Percentiles rank a stretch among this genome's conserved stretches.
phyloP scores from a whole-genome alignment of 768 basidiomycete species.

The Phylloporus arenicola region DNA sequence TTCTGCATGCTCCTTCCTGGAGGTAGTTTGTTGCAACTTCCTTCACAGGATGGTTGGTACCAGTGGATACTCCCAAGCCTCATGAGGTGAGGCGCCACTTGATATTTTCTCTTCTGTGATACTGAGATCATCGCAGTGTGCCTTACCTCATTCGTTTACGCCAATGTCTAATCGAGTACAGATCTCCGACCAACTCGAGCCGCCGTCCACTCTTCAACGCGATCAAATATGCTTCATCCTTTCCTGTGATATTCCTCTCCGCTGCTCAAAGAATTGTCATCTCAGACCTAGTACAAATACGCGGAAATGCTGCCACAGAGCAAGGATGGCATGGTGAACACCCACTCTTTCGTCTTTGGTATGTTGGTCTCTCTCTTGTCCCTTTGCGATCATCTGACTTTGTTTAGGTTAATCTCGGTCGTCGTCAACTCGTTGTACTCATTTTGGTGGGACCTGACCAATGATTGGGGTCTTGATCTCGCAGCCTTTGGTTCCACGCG shows the following conservation, averaged over 20 bases:
- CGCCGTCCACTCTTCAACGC: conserved; percentile 83
- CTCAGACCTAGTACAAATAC: conserved; percentile 48
- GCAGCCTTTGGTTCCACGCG: conserved; percentile 39
- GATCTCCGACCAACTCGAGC: conserved; percentile 53
- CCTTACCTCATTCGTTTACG: conserved; percentile 89
- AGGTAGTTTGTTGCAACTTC: conserved; percentile 63
- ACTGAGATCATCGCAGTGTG: conserved; percentile 39
- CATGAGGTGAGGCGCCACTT: conserved; percentile 63
- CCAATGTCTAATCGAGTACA: conserved; percentile 90
- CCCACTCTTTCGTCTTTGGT: conserved; percentile 83
- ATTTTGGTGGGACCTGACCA: conserved; percentile 98
- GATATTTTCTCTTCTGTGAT: neutral
- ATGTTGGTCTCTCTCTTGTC: conserved; percentile 19
- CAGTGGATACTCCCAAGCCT: conserved; percentile 77
- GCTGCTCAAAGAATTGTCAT: conserved; percentile 79
- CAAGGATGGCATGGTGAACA: conserved; percentile 71
- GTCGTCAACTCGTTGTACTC: conserved; percentile 88
- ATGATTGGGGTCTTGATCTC: conserved; percentile 93
- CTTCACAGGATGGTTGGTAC: conserved; percentile 55
- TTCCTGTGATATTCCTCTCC: conserved; percentile 93
- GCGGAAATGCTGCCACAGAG: conserved; percentile 38
- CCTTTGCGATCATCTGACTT: neutral
- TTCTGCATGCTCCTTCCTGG: conserved; percentile 82
- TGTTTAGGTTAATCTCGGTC: conserved; percentile 72
- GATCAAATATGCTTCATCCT: conserved; percentile 92